Base-by-base conservation (phyloP, 1,284 basidiomycete genomes). In the Ceratobasidium sp. region DNA sequence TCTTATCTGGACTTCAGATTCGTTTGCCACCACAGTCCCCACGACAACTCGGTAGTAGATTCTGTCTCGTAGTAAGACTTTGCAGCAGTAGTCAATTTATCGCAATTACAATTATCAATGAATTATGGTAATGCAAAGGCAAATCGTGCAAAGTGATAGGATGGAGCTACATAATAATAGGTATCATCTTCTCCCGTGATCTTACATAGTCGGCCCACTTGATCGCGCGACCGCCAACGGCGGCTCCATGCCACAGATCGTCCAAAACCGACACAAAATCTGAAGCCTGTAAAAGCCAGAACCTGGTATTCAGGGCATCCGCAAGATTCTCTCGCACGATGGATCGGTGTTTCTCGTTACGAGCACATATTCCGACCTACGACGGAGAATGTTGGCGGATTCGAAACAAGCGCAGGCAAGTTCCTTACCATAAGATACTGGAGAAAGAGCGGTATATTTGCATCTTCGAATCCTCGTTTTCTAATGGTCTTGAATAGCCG, bases 371-470 rank as follows among this genome's bases (percentile, higher is more conserved):
- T 15, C 58, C 58, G 4, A 27, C 58, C 58, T 62, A 25, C 20
- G 10, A 27, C 8, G n/a, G 17, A 34, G 17, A 27, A 31, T n/a
- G 42, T 27, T 29, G 13, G 29, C 27, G 38, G 3, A 27, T 7
- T 45, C 25, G 15, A 22, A 20, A 20, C 27, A 38, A 40, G 5
- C 12, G 1, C 13, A 43, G 22, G 17, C 22, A 35, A 17, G 13
- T 32, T 3, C 47, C 58, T 50, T 31, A 62, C 58, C 31, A 62
- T 62, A 47, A 62, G n/a, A 31, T 62, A 62, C 38, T 62, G 58
- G 20, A 62, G 20, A 31, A 45, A 58, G 20, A 58, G 45, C 15
- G 27, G 42, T 17, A 25, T 25, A 13, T 43, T 27, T 7, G 31
- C 25, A 31, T 27, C 25, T 22, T 35, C 20, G 10, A 22, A 40